A percentile compares a stretch with the other conserved stretches of the same genome.
Conservation (phyloP, 164 flowering plant species). For the Chimonanthus salicifolius region DNA sequence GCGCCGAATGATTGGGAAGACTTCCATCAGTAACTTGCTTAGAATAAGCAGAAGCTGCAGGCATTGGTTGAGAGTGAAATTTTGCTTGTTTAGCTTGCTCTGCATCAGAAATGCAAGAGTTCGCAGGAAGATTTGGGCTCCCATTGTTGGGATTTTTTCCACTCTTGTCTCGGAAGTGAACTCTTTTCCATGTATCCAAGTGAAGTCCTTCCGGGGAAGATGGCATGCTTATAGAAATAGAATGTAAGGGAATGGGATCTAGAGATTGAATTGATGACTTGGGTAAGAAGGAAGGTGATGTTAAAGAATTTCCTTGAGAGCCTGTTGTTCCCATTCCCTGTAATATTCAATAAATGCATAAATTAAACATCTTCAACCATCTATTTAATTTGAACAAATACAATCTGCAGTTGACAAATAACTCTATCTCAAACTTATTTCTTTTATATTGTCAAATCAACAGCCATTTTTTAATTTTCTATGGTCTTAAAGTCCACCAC, state of each 20-base stretch:
- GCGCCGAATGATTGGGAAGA: neutral
- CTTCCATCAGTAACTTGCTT: conserved; percentile 8
- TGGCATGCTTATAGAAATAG: conserved; percentile 58
- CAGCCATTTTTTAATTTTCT: too few relatives aligned
- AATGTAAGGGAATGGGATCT: conserved; percentile 2
- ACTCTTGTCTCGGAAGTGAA: conserved; percentile 16
- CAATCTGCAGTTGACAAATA: too few relatives aligned
- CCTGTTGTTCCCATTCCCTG: conserved; percentile 21
- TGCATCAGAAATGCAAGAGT: conserved; percentile 2
- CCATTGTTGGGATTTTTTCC: conserved; percentile 3
- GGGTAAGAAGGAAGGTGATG: neutral
- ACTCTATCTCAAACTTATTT: too few relatives aligned
- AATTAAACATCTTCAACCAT: neutral
- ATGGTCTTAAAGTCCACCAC: too few relatives aligned
- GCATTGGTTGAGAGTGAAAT: conserved; percentile 64
- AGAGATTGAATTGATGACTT: conserved; percentile 1
- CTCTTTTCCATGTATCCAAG: conserved; percentile 20
- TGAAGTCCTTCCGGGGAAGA: conserved; percentile 35
- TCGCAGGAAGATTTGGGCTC: conserved; percentile 4
- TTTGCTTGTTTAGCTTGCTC: conserved; percentile 21
- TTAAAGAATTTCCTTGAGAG: neutral
- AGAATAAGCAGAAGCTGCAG: conserved; percentile 21
- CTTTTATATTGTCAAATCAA: too few relatives aligned
- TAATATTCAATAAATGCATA: neutral
- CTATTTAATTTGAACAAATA: neutral